phyloP scores from a whole-genome alignment of 257 asterid species.

The Parsonsia alboflavescens region DNA sequence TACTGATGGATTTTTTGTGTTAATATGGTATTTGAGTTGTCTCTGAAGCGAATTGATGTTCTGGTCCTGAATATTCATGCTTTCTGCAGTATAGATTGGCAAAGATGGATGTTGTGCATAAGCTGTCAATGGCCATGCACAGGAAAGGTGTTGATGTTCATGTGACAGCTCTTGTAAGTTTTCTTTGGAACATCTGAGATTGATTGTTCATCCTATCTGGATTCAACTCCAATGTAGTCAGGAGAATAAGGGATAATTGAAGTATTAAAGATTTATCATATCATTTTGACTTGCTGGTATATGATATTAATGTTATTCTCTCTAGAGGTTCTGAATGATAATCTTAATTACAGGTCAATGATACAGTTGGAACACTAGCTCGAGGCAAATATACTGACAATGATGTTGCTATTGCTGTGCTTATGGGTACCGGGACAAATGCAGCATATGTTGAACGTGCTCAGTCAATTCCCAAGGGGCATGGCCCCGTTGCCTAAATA shows the following conservation, averaged over 20 bases:
- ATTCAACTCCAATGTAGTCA: neutral
- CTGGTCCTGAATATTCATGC: neutral
- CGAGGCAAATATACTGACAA: conserved; percentile 70
- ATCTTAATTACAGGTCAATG: conserved; percentile 60
- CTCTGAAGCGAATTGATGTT: neutral
- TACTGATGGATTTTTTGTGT: neutral
- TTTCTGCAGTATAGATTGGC: conserved; percentile 53
- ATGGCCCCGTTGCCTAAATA: conserved; percentile 75
- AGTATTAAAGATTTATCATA: neutral
- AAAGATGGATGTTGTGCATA: conserved; percentile 70
- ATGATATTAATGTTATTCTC: neutral
- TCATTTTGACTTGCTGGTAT: neutral
- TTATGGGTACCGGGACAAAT: conserved; percentile 91
- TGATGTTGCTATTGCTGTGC: conserved; percentile 65
- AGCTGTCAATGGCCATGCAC: conserved; percentile 65
- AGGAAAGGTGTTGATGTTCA: conserved; percentile 67
- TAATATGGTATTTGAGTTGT: neutral
- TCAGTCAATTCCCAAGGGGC: conserved; percentile 91
- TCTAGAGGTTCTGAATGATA: neutral
- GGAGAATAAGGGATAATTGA: neutral
- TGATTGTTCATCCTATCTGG: neutral
- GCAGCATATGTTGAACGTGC: conserved; percentile 90
- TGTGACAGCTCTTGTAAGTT: conserved; percentile 72
- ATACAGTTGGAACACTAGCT: conserved; percentile 84
- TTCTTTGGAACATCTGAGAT: neutral